A percentile compares a stretch with the other conserved stretches of the same genome.
phyloP scores from a whole-genome alignment of 2,329 filamentous ascomycete species.

The Whalleya microplaca region DNA sequence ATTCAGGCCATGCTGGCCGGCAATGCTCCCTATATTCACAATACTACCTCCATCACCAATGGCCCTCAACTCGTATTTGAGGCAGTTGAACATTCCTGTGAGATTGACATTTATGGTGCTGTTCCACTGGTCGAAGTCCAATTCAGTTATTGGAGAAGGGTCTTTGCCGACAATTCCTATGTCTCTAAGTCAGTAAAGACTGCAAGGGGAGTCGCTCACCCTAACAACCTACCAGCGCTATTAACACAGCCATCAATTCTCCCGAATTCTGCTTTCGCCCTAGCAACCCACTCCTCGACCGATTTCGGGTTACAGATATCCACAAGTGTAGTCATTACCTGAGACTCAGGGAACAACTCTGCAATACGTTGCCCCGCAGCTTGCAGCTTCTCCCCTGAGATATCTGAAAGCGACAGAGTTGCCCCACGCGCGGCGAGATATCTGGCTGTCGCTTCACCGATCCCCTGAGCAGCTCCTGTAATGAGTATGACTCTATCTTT shows the following conservation, averaged over 20 bases:
- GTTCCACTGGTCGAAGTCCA: slow-evolving; percentile 47
- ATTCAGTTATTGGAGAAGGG: slow-evolving; percentile 22
- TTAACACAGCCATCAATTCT: slow-evolving; percentile 42
- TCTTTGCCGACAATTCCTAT: slow-evolving; percentile 20
- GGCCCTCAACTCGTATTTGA: slow-evolving; percentile 50
- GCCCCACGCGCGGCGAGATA: slow-evolving; percentile 35
- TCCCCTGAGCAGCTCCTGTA: slow-evolving; percentile 24
- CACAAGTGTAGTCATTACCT: slow-evolving; percentile 31
- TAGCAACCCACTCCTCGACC: slow-evolving; percentile 41
- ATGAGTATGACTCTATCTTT: slow-evolving; percentile 27
- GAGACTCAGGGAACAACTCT: slow-evolving; percentile 27
- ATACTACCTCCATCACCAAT: slow-evolving; percentile 47
- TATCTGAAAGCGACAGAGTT: slow-evolving; percentile 37
- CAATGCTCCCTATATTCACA: slow-evolving; percentile 48
- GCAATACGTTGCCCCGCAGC: slow-evolving; percentile 30
- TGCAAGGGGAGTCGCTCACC: not conserved
- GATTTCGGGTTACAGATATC: slow-evolving; percentile 38
- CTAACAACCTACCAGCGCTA: slow-evolving; percentile 36
- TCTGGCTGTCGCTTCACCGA: slow-evolving; percentile 24
- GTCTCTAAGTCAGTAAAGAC: not conserved
- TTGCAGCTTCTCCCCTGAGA: slow-evolving; percentile 33
- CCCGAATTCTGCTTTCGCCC: slow-evolving; percentile 39
- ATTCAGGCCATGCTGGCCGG: slow-evolving; percentile 42
- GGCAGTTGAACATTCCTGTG: slow-evolving; percentile 52
- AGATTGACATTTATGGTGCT: slow-evolving; percentile 48